Conservation (phyloP, 2,329 filamentous ascomycete species). For the Trichoderma polysporum region DNA sequence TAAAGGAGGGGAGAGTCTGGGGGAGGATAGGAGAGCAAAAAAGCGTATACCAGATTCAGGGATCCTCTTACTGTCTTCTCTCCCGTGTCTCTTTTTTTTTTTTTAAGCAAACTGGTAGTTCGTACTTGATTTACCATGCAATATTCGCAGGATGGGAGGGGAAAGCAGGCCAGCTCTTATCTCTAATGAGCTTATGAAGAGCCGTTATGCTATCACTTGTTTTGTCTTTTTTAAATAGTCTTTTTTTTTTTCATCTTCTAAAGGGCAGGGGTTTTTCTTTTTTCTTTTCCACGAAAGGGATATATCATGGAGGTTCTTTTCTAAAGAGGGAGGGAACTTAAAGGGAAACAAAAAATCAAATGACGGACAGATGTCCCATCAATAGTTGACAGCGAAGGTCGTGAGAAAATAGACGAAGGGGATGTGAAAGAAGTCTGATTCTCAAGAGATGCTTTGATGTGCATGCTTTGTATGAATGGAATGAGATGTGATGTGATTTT, state of each 20-base stretch:
- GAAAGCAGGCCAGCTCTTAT: not conserved
- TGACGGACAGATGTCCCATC: not conserved
- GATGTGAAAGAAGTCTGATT: not conserved
- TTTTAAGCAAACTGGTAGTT: not conserved
- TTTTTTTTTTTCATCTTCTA: not conserved
- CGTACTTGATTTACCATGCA: not conserved
- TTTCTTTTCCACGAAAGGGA: not conserved
- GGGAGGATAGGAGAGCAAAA: not conserved
- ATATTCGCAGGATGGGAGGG: not conserved
- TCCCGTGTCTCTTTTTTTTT: not conserved
- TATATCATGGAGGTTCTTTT: not conserved
- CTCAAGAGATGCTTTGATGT: not conserved
- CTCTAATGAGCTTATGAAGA: not conserved
- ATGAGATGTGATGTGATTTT: not conserved
- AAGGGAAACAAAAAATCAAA: not conserved
- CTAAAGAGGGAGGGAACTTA: not conserved
- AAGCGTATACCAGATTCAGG: not conserved
- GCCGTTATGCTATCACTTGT: not conserved
- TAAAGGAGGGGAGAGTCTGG: not conserved
- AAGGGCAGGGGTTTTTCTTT: not conserved
- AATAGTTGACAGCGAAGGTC: not conserved
- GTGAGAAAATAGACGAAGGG: constrained; percentile 6
- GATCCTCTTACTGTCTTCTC: not conserved
- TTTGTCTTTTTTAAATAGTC: not conserved
- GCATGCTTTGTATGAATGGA: not conserved